Conservation (phyloP, 2,329 filamentous ascomycete species). For the Cercospora canescens region DNA sequence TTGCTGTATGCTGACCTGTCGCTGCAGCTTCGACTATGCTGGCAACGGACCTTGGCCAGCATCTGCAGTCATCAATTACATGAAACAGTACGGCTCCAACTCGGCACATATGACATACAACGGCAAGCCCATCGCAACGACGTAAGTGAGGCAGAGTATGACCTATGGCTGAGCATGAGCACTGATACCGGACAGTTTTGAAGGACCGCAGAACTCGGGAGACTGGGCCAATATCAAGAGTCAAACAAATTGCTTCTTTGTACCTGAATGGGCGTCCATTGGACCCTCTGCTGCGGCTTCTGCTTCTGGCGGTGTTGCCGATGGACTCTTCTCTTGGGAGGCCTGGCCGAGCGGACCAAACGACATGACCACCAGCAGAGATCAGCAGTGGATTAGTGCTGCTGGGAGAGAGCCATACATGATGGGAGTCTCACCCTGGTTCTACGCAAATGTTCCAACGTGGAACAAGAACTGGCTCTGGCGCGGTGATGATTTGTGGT, state of each 20-base stretch:
- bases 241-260: slow-evolving; percentile 43
- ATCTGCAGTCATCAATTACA: slow-evolving; percentile 45
- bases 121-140: slow-evolving; percentile 54
- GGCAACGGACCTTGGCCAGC: slow-evolving; percentile 44
- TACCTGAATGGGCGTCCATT: slow-evolving; percentile 51
- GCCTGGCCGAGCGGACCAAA: slow-evolving; percentile 53
- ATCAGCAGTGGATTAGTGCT: slow-evolving; percentile 41
- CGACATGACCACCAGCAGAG: slow-evolving; percentile 50
- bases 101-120: slow-evolving; percentile 53
- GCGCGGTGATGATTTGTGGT: slow-evolving; percentile 62
- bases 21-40: slow-evolving; percentile 51
- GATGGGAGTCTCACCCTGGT: slow-evolving; percentile 52
- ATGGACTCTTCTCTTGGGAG: slow-evolving; percentile 52
- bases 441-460: slow-evolving; percentile 57
- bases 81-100: slow-evolving; percentile 47
- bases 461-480: slow-evolving; percentile 65
- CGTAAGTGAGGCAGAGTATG: slow-evolving; percentile 22
- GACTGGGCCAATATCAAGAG: slow-evolving; percentile 50
- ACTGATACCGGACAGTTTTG: slow-evolving; percentile 38
- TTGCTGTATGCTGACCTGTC: not conserved
- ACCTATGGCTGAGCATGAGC: not conserved
- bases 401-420: slow-evolving; percentile 51
- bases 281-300: slow-evolving; percentile 30
- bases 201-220: slow-evolving; percentile 43
- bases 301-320: slow-evolving; percentile 34